A percentile compares a stretch with the other conserved stretches of the same genome.
phyloP scores from a whole-genome alignment of 768 basidiomycete species.

The Trametes cubensis region DNA sequence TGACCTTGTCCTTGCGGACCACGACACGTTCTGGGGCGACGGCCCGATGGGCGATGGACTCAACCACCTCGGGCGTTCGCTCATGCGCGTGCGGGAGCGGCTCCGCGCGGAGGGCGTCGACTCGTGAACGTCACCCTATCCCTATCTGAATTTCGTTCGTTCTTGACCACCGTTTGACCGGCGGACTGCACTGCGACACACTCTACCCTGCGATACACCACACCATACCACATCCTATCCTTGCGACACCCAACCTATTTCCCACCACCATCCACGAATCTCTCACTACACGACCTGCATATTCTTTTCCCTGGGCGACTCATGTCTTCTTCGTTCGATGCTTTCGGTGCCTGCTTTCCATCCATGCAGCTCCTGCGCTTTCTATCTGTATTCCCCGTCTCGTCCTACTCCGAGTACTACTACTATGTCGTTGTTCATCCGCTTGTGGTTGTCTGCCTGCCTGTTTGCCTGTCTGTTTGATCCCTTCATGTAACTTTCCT shows the following conservation, averaged over 20 bases:
- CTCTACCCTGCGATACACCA: not conserved
- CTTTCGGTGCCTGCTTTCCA: not conserved
- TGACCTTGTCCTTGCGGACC: conserved; percentile 37
- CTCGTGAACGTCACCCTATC: not conserved
- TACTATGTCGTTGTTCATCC: too few species aligned
- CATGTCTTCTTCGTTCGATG: not conserved
- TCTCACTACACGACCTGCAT: not conserved
- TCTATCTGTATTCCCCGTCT: conserved; percentile 1
- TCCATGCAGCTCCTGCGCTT: not conserved
- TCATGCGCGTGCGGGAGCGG: conserved; percentile 57
- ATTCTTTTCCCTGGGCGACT: not conserved
- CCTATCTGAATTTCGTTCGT: not conserved
- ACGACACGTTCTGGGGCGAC: conserved; percentile 70
- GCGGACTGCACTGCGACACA: not conserved
- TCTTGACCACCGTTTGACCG: not conserved
- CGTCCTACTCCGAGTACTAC: not conserved
- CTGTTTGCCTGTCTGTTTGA: not conserved
- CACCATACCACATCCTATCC: not conserved
- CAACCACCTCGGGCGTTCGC: conserved; percentile 66
- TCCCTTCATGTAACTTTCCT: not conserved
- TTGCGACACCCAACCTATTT: not conserved
- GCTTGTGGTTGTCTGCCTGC: not conserved
- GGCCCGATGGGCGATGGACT: conserved; percentile 51
- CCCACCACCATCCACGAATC: not conserved
- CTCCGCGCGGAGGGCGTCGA: conserved; percentile 32